Evolutionary conservation across 2,329 filamentous ascomycete genomes (phyloP).

Genomic region (Rutstroemia sp.): DNA sequence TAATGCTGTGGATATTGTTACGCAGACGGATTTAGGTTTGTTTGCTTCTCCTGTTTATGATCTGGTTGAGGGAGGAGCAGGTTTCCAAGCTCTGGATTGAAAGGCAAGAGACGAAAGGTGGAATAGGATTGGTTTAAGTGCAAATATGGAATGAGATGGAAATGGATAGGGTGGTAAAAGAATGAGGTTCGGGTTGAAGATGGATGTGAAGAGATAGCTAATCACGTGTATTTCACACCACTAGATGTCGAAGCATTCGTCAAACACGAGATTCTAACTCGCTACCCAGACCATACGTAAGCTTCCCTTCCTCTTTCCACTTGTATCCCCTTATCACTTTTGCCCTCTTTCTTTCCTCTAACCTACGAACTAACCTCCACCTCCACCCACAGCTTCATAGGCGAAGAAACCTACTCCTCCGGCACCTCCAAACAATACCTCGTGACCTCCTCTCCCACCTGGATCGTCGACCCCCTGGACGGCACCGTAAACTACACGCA

Average conservation of each 20-base stretch:
- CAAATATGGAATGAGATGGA: too few relatives aligned
- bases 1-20: conserved; percentile 70
- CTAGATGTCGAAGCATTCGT: conserved; percentile 67
- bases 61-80: too few relatives aligned
- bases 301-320: conserved; percentile 18
- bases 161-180: too few relatives aligned
- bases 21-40: conserved; percentile 65
- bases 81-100: too few relatives aligned
- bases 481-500: conserved; percentile 44
- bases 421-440: conserved; percentile 61
- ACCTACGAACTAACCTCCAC: neutral
- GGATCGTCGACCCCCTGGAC: conserved; percentile 71
- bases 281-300: conserved; percentile 60
- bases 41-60: neutral
- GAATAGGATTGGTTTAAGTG: too few relatives aligned
- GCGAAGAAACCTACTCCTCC: conserved; percentile 69
- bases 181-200: neutral
- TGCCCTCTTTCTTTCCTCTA: neutral
- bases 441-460: conserved; percentile 56
- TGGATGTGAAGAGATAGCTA: neutral
- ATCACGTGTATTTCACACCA: conserved; percentile 6
- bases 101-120: too few relatives aligned
- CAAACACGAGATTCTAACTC: conserved; percentile 46
- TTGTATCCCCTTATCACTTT: neutral
- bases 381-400: conserved; percentile 52